Evolutionary conservation across 2,329 filamentous ascomycete species (phyloP).

Genomic region (Aspergillus fijiensis): DNA sequence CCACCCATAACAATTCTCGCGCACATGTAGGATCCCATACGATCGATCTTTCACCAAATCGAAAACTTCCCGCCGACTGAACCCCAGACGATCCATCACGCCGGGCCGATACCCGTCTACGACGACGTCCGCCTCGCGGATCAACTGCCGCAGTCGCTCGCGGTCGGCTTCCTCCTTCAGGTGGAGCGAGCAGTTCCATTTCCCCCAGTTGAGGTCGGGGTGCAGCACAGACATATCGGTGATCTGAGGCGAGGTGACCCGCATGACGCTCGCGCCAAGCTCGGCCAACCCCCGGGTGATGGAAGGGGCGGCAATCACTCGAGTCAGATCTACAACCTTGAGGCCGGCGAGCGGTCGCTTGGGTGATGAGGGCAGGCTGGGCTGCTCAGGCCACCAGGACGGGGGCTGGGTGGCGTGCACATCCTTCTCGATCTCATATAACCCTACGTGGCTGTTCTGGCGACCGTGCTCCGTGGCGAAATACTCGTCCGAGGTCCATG

Average conservation of each 20-base stretch:
- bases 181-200: slow-evolving; percentile 65
- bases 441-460: neutral
- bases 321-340: slow-evolving; percentile 72
- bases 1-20: slow-evolving; percentile 71
- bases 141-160: slow-evolving; percentile 57
- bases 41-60: slow-evolving; percentile 56
- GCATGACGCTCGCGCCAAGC: slow-evolving; percentile 72
- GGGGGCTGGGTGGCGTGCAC: neutral
- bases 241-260: slow-evolving; percentile 66
- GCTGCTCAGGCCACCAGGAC: neutral
- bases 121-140: slow-evolving; percentile 64
- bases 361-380: neutral
- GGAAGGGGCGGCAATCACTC: slow-evolving; percentile 73
- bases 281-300: slow-evolving; percentile 71
- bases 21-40: slow-evolving; percentile 68
- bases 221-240: slow-evolving; percentile 73
- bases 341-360: slow-evolving; percentile 53
- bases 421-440: slow-evolving; percentile 7
- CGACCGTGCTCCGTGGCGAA: slow-evolving; percentile 9
- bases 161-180: slow-evolving; percentile 58
- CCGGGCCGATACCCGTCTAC: slow-evolving; percentile 71
- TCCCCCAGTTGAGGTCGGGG: slow-evolving; percentile 71
- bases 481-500: slow-evolving; percentile 9
- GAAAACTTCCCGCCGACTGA: slow-evolving; percentile 36
- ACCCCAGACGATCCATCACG: slow-evolving; percentile 31